Base-by-base conservation (phyloP, 1,284 basidiomycete species). In the Hymenochaete sp. region DNA sequence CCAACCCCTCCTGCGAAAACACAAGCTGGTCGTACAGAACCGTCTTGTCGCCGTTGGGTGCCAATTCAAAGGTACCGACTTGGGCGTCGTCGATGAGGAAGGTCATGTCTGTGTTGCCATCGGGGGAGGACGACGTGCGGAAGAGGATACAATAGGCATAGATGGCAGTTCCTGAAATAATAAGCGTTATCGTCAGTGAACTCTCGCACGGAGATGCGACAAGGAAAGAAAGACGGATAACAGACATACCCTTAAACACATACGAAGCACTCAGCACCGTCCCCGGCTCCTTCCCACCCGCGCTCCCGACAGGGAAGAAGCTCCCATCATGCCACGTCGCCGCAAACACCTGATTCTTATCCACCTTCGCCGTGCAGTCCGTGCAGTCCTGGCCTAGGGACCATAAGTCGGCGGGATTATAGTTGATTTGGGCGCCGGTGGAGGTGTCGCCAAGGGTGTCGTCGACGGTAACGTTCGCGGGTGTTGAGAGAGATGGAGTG, bases 31-130 rank as follows among this genome's bases (percentile, higher is more conserved):
- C 28, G 24, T 36, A 49, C 3, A 11, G 33, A 16, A 40, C 40
- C 8, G 42, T 25, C 5, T 29, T 25, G 24, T 45, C 38, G 13
- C 37, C 37, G 32, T 45, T 33, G 6, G 48, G 42, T 8, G 37
- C n/a, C 13, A 31, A 7, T 22, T 33, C 32, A 24, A 45, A 45
- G 2, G 26, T 18, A 7, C 28, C 22, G 21, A 19, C 42, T 13
- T 10, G 10, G n/a, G 19, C 14, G n/a, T 38, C 43, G 18, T 49
- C 48, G 13, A 49, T 5, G 8, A 36, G 18, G 37, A 49, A 49
- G 2, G 48, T 49, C 43, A 45, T 40, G 19, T 49, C 48, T 10
- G 43, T 35, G 28, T 49, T 45, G 25, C 42, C 48, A 16, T 45
- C 28, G 3, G 48, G 42, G 28, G 25, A 32, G 6, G 14, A 13